These are phyloP conservation scores for Clavispora asparagi DNA, from an alignment of 805 yeast species.

Conservation along the genomic window DNA sequence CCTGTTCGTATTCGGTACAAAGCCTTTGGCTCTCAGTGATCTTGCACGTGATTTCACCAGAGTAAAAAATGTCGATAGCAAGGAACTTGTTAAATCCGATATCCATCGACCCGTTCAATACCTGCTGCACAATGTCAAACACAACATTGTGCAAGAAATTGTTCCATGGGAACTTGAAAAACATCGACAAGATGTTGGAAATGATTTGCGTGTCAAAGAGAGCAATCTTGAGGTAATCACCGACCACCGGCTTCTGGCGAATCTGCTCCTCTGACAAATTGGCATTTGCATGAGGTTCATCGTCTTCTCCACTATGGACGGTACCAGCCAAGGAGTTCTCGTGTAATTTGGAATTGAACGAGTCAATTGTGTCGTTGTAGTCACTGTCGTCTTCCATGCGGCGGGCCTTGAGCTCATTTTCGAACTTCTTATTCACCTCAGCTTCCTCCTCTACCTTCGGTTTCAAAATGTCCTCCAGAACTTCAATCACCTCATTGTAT, in stretches of 20 bases:
- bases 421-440: conserved; percentile 12
- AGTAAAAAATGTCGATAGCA: conserved; percentile 55
- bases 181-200: conserved; percentile 38
- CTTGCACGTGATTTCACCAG: conserved; percentile 37
- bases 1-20: conserved; percentile 21
- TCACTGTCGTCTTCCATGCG: conserved; percentile 9
- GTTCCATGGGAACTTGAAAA: conserved; percentile 44
- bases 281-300: conserved; percentile 40
- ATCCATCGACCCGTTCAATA: conserved; percentile 43
- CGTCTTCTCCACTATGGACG: conserved; percentile 28
- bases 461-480: conserved; percentile 20
- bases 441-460: conserved; percentile 15
- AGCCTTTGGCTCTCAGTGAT: conserved; percentile 43
- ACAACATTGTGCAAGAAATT: conserved; percentile 44
- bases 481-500: conserved; percentile 38
- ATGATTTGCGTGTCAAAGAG: conserved; percentile 40
- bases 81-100: conserved; percentile 44
- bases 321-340: conserved; percentile 19
- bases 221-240: conserved; percentile 38
- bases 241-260: conserved; percentile 38
- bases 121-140: conserved; percentile 44
- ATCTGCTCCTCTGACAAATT: conserved; percentile 40
- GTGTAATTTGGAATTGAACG: conserved; percentile 25
- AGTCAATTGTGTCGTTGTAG: conserved; percentile 33
- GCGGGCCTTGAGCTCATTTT: conserved; percentile 11